Evolutionary conservation across 2,329 filamentous ascomycete species (phyloP), one percentile per base, ranked within the genome.

Genomic region (Leptographium flavum): DNA sequence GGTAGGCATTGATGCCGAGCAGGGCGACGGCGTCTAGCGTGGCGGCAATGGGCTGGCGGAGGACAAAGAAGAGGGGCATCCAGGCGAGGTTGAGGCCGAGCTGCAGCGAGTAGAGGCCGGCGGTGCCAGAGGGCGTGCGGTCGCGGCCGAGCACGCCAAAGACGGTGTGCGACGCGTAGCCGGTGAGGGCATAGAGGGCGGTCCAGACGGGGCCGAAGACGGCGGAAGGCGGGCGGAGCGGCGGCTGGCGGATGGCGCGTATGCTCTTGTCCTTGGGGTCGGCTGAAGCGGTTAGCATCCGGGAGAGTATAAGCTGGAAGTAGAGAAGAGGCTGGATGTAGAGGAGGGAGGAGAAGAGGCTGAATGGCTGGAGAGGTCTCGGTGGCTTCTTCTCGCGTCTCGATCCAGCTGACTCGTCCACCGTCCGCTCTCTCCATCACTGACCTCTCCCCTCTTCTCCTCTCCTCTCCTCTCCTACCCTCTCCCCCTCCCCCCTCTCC

Each of bases 1-100:
- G 63, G 54, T 87, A 88, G 7, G 71, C 74, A 40, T 85, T 83
- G 27, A 81, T 67, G 9, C 82, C 86, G 1, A 81, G 68, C 9
- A 95, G 69, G 0, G 79, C 71, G 25, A 84, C 63, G 42, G 94
- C 81, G 59, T 95, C 85, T 25, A 73, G 71, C 7, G 85, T 77
- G 4, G 88, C 87, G 57, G 78, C 75, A 43, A 81, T 70, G 1
- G 87, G 87, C 15, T 76, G 75, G 52, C 81, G 79, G 42, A 81
- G 58, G n/a, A 75, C 73, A 59, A 94, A 95, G 73, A 95, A 95
- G 11, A 95, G 73, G 13, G 90, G 90, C 75, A 87, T 95, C 86
- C 86, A 96, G 45, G 81, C 62, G 27, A 94, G 68, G 60, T 95
- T 95, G 43, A 95, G 70, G 11, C 73, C 83, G 7, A 95, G 78